phyloP scores from a whole-genome alignment of 2,329 filamentous ascomycete genomes.

The Fusarium kyushuense region DNA sequence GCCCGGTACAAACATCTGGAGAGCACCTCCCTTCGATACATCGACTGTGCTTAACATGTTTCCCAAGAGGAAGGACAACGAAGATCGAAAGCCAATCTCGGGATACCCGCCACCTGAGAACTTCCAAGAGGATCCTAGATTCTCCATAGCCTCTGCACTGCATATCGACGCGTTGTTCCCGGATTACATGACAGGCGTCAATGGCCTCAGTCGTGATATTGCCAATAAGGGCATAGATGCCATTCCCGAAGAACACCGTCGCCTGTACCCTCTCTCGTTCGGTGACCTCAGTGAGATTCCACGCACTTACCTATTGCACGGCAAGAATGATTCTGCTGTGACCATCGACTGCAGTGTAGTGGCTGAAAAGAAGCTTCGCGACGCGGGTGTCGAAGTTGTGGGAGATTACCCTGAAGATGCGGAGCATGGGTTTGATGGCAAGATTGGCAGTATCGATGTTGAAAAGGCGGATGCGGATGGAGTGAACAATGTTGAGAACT shows the following conservation, averaged over 20 bases:
- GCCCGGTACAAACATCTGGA: conserved; percentile 31
- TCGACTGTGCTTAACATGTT: conserved; percentile 22
- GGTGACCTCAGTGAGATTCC: conserved; percentile 23
- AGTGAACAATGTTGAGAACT: neutral
- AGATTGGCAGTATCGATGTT: conserved; percentile 28
- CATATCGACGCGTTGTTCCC: conserved; percentile 40
- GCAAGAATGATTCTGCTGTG: conserved; percentile 41
- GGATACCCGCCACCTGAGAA: neutral
- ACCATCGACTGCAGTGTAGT: conserved; percentile 31
- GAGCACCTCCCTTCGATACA: conserved; percentile 21
- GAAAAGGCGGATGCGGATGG: conserved; percentile 23
- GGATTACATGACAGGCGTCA: conserved; percentile 39
- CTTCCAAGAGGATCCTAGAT: neutral
- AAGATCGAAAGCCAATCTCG: conserved; percentile 26
- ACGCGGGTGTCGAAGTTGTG: conserved; percentile 8
- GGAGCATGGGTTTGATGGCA: conserved; percentile 41
- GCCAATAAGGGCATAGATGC: conserved; percentile 16
- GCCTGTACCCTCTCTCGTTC: conserved; percentile 37
- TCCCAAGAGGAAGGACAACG: conserved; percentile 1
- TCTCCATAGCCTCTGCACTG: conserved; percentile 29
- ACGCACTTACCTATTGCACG: conserved; percentile 36
- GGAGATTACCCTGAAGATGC: conserved; percentile 37
- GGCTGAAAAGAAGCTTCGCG: conserved; percentile 37
- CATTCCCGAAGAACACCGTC: conserved; percentile 23
- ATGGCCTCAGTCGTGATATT: conserved; percentile 19